These are phyloP conservation scores for Cicer chorassanicum DNA, from an alignment of 306 rosid genomes.

Conservation along the genomic window DNA sequence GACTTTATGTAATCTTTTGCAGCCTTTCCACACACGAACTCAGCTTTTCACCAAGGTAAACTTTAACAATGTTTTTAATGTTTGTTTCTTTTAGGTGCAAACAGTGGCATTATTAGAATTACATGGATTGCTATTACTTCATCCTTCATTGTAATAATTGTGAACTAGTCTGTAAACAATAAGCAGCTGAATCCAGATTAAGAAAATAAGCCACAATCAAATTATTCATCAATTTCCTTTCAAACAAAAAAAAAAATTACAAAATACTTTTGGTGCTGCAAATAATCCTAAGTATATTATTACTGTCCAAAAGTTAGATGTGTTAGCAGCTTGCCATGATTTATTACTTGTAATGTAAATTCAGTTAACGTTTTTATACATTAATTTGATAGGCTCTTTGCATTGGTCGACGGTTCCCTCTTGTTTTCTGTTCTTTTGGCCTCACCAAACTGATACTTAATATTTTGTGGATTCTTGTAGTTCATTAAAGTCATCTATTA, in stretches of 20 bases:
- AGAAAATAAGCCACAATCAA: conserved; percentile 10
- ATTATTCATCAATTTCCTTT: conserved; percentile 30
- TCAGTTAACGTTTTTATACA: neutral
- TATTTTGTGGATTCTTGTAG: conserved; percentile 49
- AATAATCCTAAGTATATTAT: too few relatives aligned
- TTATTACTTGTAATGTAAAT: conserved; percentile 9
- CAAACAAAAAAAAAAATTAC: neutral
- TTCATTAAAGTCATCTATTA: conserved; percentile 74
- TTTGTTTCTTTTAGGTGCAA: neutral
- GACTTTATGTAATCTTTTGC: conserved; percentile 54
- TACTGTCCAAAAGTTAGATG: conserved; percentile 21
- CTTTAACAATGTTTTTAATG: conserved; percentile 18
- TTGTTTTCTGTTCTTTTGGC: conserved; percentile 14
- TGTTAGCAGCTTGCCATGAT: conserved; percentile 15
- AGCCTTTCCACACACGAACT: conserved; percentile 91
- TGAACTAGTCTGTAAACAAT: conserved; percentile 26
- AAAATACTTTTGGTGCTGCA: too few relatives aligned
- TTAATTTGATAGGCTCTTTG: conserved; percentile 16
- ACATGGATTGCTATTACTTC: conserved; percentile 18
- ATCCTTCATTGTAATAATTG: conserved; percentile 26
- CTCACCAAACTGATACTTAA: conserved; percentile 36
- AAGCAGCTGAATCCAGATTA: conserved; percentile 30
- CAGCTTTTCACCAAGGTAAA: conserved; percentile 82
- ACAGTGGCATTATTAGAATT: conserved; percentile 20
- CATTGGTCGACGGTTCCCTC: neutral